Evolutionary conservation across 2,329 filamentous ascomycete genomes (phyloP), one percentile per base, ranked within the genome.

Genomic region (Davidsoniella eucalypti): DNA sequence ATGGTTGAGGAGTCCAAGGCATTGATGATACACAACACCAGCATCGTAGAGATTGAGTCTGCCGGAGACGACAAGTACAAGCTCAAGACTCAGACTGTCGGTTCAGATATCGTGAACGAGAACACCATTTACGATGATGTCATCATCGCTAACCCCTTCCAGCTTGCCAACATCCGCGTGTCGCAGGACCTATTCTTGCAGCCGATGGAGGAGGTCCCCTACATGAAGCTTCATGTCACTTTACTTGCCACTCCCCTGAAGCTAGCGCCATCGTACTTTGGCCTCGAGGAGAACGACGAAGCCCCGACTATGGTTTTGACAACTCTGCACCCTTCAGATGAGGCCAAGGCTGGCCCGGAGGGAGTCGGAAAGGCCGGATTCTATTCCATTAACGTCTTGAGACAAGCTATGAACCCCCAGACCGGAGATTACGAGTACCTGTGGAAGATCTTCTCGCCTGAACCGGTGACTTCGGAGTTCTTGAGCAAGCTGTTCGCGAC

Each of bases 211-310:
- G 63, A 75, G 43, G 80, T 95, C n/a, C 84, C 86, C 0, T 98
- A 95, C 61, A 84, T 87, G 2, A 75, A 76, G 44, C 73, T 96
- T 0, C 82, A 96, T 59, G 90, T 95, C 48, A 96, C 90, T 0
- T 75, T 96, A 1, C 90, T 98, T 59, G 72, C 88, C 0, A 85
- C 87, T 0, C 79, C 85, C 0, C 76, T 80, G 57, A 71, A 67
- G n/a, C 72, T 94, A n/a, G 80, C 76, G 17, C 73, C 83, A 0
- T 63, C 63, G 2, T 87, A 79, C 61, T 96, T 96, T 69, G 76
- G 77, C 51, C 69, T 93, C 1, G 59, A 69, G 2, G 61, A 71
- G 0, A 71, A 65, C n/a, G 65, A 68, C 26, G 62, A 67, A 14
- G 76, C 83, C 0, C 92, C 92, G 0, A 78, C 77, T 53, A 78